These are phyloP conservation scores for Caryopteris hybrid DNA, from an alignment of 305 asterid species.

Conservation along the genomic window DNA sequence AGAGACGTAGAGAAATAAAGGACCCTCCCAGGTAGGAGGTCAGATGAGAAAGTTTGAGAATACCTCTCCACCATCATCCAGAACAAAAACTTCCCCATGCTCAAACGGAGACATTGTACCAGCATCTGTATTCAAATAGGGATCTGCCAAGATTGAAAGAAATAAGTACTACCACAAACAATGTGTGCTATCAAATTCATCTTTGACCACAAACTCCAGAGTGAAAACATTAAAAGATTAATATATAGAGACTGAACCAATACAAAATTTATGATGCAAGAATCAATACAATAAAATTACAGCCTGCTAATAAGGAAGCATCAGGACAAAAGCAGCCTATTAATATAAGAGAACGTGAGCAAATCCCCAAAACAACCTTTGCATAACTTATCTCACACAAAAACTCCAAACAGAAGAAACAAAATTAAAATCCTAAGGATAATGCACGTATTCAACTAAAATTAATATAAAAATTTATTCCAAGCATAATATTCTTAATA, in stretches of 20 bases:
- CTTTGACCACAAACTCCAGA: neutral
- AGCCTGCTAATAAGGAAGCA: neutral
- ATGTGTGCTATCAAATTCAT: neutral
- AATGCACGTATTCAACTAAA: neutral
- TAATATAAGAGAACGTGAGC: neutral
- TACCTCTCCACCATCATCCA: slow-evolving; percentile 99
- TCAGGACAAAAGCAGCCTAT: neutral
- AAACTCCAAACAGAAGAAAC: slow-evolving; percentile 1
- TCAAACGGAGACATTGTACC: slow-evolving; percentile 99
- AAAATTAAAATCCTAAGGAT: neutral
- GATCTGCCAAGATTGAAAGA: slow-evolving; percentile 49
- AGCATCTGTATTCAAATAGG: slow-evolving; percentile 88
- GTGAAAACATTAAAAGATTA: neutral
- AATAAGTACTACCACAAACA: neutral
- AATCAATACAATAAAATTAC: neutral
- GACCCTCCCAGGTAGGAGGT: neutral
- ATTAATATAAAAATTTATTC: neutral
- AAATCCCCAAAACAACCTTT: neutral
- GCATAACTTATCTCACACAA: neutral
- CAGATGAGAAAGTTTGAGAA: neutral
- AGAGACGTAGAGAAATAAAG: neutral
- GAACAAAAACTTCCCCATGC: slow-evolving; percentile 95
- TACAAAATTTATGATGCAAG: neutral
- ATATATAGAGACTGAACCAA: neutral
- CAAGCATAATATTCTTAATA: neutral